phyloP scores from a whole-genome alignment of 1,284 basidiomycete genomes.

The Mycocalia duriaeana region DNA sequence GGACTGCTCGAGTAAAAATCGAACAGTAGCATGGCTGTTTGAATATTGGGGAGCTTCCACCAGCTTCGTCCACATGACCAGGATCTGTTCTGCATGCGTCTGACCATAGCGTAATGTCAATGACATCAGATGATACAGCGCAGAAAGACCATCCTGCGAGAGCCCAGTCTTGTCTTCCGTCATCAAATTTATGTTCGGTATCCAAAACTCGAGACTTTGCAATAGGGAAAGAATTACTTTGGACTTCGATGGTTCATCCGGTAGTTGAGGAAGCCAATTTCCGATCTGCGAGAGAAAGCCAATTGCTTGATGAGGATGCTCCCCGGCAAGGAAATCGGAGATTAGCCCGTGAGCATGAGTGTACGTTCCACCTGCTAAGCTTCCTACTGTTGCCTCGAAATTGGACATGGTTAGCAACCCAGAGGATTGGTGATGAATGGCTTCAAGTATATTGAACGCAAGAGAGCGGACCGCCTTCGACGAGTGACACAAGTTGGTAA shows the following conservation, averaged over 20 bases:
- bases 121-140: conserved; percentile 81
- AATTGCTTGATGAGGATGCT: conserved; percentile 69
- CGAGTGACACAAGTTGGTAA: conserved; percentile 84
- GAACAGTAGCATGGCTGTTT: conserved; percentile 78
- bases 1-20: conserved; percentile 85
- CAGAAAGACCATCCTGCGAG: conserved; percentile 57
- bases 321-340: conserved; percentile 75
- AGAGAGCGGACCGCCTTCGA: conserved; percentile 63
- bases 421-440: conserved; percentile 59
- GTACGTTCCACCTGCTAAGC: conserved; percentile 73
- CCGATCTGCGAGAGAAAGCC: conserved; percentile 74
- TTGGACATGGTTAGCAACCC: conserved; percentile 62
- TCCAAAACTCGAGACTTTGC: conserved; percentile 78
- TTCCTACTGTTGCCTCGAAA: conserved; percentile 75
- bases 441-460: conserved; percentile 78
- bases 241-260: conserved; percentile 41
- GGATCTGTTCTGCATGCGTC: conserved; percentile 77
- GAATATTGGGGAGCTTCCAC: conserved; percentile 65
- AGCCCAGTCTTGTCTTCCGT: conserved; percentile 52
- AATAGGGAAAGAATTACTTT: conserved; percentile 54
- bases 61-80: conserved; percentile 76
- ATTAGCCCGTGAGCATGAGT: conserved; percentile 77
- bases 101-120: conserved; percentile 79
- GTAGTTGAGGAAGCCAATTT: conserved; percentile 67
- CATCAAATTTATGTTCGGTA: conserved; percentile 70